Evolutionary conservation across 371 early-diverging fungal genomes (phyloP).

Genomic region (Zopfochytrium polystomum): DNA sequence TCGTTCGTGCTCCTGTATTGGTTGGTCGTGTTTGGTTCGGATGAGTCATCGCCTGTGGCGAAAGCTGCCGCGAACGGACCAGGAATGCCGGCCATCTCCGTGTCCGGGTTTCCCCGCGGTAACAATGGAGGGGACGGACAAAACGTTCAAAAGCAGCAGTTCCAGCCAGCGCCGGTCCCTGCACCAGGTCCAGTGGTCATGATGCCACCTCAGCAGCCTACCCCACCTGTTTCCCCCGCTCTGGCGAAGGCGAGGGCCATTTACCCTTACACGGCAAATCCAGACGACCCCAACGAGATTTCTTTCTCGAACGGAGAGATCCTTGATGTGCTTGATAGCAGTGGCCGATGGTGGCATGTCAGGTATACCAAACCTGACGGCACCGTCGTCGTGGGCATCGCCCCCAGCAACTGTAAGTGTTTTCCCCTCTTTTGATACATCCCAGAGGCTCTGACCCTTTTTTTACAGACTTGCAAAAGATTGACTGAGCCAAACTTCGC

Average conservation of each 20-base stretch:
- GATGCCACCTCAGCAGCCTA: constrained; percentile 18
- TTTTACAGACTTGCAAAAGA: too few species aligned
- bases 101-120: too few species aligned
- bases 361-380: constrained; percentile 68
- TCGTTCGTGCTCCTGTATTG: constrained; percentile 63
- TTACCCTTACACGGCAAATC: constrained; percentile 65
- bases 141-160: too few species aligned
- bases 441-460: too few species aligned
- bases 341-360: constrained; percentile 97
- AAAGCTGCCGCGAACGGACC: background rate
- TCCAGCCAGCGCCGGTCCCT: constrained; percentile 23
- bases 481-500: too few species aligned
- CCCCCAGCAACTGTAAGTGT: constrained; percentile 93
- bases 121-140: too few species aligned
- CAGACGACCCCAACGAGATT: constrained; percentile 89
- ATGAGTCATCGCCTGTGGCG: constrained; percentile 56
- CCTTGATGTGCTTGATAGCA: constrained; percentile 80
- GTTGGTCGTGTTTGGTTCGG: constrained; percentile 70
- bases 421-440: too few species aligned
- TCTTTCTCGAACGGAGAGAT: constrained; percentile 84
- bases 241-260: constrained; percentile 58
- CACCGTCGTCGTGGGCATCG: constrained; percentile 69
- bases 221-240: too few species aligned
- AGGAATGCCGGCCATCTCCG: too few species aligned
- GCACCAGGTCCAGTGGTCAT: constrained; percentile 35